phyloP scores from a whole-genome alignment of 2,329 filamentous ascomycete genomes.

The Tolypocladium ovalisporum region DNA sequence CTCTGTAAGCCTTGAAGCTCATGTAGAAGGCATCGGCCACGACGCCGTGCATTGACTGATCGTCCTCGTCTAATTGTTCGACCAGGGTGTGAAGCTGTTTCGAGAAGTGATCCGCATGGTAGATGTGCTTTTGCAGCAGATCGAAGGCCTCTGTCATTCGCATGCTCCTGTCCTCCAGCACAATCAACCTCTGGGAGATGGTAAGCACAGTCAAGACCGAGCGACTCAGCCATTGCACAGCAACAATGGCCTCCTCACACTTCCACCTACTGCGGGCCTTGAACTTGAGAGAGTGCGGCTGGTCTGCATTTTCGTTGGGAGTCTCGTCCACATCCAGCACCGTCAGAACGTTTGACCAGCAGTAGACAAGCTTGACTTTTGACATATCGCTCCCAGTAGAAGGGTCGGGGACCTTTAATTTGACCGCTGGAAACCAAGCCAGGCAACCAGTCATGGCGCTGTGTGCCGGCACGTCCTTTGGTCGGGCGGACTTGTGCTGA shows the following conservation, averaged over 20 bases:
- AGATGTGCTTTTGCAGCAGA: slow-evolving; percentile 82
- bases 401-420: slow-evolving; percentile 65
- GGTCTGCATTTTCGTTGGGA: slow-evolving; percentile 57
- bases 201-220: slow-evolving; percentile 88
- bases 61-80: slow-evolving; percentile 79
- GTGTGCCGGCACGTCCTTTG: slow-evolving; percentile 83
- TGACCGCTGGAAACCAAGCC: slow-evolving; percentile 95
- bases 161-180: slow-evolving; percentile 81
- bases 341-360: slow-evolving; percentile 96
- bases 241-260: slow-evolving; percentile 89
- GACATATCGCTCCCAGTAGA: slow-evolving; percentile 58
- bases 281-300: slow-evolving; percentile 70
- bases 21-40: slow-evolving; percentile 97
- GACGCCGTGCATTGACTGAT: slow-evolving; percentile 84
- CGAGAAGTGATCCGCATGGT: slow-evolving; percentile 84
- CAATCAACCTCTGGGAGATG: slow-evolving; percentile 84
- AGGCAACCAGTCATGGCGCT: slow-evolving; percentile 87
- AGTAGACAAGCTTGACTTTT: slow-evolving; percentile 85
- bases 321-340: slow-evolving; percentile 79
- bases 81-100: slow-evolving; percentile 74
- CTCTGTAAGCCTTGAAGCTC: slow-evolving; percentile 94
- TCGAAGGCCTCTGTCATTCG: slow-evolving; percentile 93
- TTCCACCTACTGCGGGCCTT: slow-evolving; percentile 79
- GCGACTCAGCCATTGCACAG: slow-evolving; percentile 90
- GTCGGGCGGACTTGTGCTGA: slow-evolving; percentile 83